Evolutionary conservation across 2,329 filamentous ascomycete species (phyloP), one percentile per base, ranked within the genome.

Genomic region (Hypomyces rosellus): DNA sequence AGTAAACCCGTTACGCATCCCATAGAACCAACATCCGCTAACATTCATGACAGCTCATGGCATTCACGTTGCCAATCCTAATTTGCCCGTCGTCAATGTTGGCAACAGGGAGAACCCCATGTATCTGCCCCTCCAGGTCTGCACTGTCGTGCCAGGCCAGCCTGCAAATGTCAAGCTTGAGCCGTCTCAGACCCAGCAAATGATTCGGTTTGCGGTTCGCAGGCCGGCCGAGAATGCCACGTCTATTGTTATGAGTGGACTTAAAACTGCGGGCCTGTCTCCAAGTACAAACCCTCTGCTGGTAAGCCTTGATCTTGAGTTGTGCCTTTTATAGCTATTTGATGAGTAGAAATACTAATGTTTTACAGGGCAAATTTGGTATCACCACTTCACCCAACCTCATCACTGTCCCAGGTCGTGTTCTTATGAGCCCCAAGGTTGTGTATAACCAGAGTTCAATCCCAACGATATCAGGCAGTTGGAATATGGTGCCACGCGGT

Each of bases 151-250:
- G 3, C 71, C 75, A 5, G 82, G 81, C 1, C 82, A 86, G 60
- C 65, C 71, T 0, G 75, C 76, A 25, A 73, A 69, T 7, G 61
- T 68, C 2, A 73, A 76, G 53, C 70, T 87, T 5, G 69, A 65
- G 16, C 66, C 73, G 0, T 57, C 64, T 0, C 81, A 86, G 58
- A 84, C 81, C 0, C 63, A 69, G 1, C 55, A 71, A 1, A 85
- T 87, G 81, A 77, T 86, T 38, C 61, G 57, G 0, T 84, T 85
- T 57, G 81, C 84, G 5, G 80, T 82, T 15, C 73, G 78, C 13
- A 64, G 59, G 3, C 84, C 84, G 0, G 68, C 65, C 3, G 64
- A 72, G 14, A 86, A 86, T 59, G 80, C 77, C 0, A 57, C 65
- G 7, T 78, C 76, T 0, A 85, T 86, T 54, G 67, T 73, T 4